Evolutionary conservation across 1,139 yeast species (phyloP), one percentile per base, ranked within the genome.

Genomic region (Blastobotrys capitulatus): DNA sequence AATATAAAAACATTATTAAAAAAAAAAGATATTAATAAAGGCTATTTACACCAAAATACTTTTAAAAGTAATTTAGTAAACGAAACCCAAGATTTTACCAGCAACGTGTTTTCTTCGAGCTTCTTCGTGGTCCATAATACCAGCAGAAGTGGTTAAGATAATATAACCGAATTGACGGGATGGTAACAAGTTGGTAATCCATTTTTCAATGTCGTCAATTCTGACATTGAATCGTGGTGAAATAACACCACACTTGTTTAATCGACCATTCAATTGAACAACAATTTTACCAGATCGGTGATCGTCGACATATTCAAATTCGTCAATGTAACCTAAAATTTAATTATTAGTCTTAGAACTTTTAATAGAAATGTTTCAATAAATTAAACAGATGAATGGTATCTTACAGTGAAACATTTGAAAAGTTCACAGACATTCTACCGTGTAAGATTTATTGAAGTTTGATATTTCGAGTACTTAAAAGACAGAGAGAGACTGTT

Each of bases 51-150:
- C 42, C 6, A 40, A 2, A 40, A 22, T 29, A 8, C 31, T 40
- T 25, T 10, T 10, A 20, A 40, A 32, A 22, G 4, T 3, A n/a
- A 22, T 22, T 71, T 83, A 88, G 80, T 90, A 90, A 60, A 90
- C 96, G 75, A 86, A 90, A 69, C 97, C 97, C 70, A 90, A 82
- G 70, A 90, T 84, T 79, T 90, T 90, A 75, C 97, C 97, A 65
- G 97, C 88, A 66, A 90, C 97, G 76, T 92, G 97, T 86, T 92
- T 92, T 84, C 97, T 86, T 83, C 97, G 89, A 66, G 98, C 98
- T 80, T 92, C 98, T 79, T 92, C 98, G 79, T 92, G 98, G 80
- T 92, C 97, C 96, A 92, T 89, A 67, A 92, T 92, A 77, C 98
- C 98, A 67, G 97, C 96, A 67, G 98, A 92, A 65, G 98, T 92